Percentiles rank a stretch among this genome's conserved stretches.
These are phyloP conservation scores for Venturia carpophila DNA, from an alignment of 2,329 filamentous ascomycete species.

Conservation along the genomic window DNA sequence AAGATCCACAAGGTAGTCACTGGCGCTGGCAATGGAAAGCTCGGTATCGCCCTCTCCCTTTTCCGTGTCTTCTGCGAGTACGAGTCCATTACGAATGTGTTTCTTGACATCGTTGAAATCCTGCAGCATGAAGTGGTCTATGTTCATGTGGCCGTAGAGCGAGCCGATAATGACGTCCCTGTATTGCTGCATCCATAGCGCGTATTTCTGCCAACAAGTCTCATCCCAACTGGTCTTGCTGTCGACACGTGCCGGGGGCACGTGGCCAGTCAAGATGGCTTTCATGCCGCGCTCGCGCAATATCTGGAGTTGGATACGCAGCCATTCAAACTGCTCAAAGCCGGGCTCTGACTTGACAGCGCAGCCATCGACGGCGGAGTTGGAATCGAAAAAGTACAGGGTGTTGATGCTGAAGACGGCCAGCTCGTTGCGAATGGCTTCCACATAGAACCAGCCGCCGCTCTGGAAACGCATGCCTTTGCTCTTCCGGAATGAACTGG, in stretches of 20 bases:
- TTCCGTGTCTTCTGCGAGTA: slow-evolving; percentile 25
- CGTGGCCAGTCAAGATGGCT: slow-evolving; percentile 87
- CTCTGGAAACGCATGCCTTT: slow-evolving; percentile 88
- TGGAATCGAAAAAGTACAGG: slow-evolving; percentile 89
- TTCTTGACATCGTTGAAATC: slow-evolving; percentile 72
- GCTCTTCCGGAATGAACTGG: slow-evolving; percentile 82
- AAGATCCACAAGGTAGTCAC: slow-evolving; percentile 72
- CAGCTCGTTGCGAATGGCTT: slow-evolving; percentile 78
- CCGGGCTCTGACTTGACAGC: slow-evolving; percentile 71
- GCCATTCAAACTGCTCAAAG: slow-evolving; percentile 93
- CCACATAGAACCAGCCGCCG: slow-evolving; percentile 90
- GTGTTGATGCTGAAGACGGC: slow-evolving; percentile 94
- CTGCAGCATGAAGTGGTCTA: slow-evolving; percentile 92
- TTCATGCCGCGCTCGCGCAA: slow-evolving; percentile 82
- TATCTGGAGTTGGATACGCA: slow-evolving; percentile 78
- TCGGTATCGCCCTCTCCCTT: slow-evolving; percentile 38
- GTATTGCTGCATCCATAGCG: slow-evolving; percentile 81
- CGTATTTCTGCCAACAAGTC: slow-evolving; percentile 97
- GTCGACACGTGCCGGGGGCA: slow-evolving; percentile 78
- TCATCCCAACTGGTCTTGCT: slow-evolving; percentile 91
- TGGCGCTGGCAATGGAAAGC: slow-evolving; percentile 49
- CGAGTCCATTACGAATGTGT: slow-evolving; percentile 35
- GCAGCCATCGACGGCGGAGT: slow-evolving; percentile 90
- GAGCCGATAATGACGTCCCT: slow-evolving; percentile 77
- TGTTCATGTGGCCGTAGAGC: slow-evolving; percentile 94